Evolutionary conservation across 2,329 filamentous ascomycete genomes (phyloP).

Genomic region (Camptophora hylomeconis): DNA sequence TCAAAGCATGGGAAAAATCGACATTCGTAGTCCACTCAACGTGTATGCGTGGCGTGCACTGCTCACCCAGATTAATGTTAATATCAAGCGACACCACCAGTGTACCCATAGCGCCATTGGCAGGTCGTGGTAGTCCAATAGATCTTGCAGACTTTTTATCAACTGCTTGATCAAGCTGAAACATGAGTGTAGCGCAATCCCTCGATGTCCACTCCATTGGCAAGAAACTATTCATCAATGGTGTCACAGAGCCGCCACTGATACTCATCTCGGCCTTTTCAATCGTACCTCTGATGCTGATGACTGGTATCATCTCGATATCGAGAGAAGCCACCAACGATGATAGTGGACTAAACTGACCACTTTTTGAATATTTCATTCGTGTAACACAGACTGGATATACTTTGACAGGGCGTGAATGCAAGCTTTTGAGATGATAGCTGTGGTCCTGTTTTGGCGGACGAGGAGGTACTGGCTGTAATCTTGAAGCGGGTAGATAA

Average conservation of each 20-base stretch:
- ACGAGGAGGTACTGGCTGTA: slow-evolving; percentile 43
- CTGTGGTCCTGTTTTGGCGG: slow-evolving; percentile 35
- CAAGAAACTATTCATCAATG: slow-evolving; percentile 25
- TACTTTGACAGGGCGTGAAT: slow-evolving; percentile 40
- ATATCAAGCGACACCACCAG: too few relatives aligned
- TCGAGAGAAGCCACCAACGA: slow-evolving; percentile 41
- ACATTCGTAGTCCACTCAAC: slow-evolving; percentile 38
- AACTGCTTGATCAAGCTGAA: slow-evolving; percentile 35
- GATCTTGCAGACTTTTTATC: too few relatives aligned
- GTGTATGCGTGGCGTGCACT: slow-evolving; percentile 30
- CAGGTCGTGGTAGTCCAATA: too few relatives aligned
- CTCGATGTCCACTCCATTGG: slow-evolving; percentile 35
- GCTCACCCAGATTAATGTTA: slow-evolving; percentile 26
- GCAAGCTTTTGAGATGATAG: slow-evolving; percentile 41
- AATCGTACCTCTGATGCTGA: slow-evolving; percentile 37
- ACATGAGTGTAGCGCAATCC: slow-evolving; percentile 45
- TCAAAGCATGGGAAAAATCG: slow-evolving; percentile 34
- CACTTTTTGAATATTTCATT: slow-evolving; percentile 40
- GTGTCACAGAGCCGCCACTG: slow-evolving; percentile 33
- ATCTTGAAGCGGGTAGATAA: slow-evolving; percentile 43
- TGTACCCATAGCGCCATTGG: too few relatives aligned
- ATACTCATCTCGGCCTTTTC: slow-evolving; percentile 35
- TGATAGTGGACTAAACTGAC: slow-evolving; percentile 28
- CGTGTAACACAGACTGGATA: slow-evolving; percentile 43
- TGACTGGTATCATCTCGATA: slow-evolving; percentile 41